Percentiles rank a stretch among this genome's conserved stretches.
Evolutionary conservation across 192 early-diverging fungal genomes (phyloP).

Genomic region (Podochytrium sp.): DNA sequence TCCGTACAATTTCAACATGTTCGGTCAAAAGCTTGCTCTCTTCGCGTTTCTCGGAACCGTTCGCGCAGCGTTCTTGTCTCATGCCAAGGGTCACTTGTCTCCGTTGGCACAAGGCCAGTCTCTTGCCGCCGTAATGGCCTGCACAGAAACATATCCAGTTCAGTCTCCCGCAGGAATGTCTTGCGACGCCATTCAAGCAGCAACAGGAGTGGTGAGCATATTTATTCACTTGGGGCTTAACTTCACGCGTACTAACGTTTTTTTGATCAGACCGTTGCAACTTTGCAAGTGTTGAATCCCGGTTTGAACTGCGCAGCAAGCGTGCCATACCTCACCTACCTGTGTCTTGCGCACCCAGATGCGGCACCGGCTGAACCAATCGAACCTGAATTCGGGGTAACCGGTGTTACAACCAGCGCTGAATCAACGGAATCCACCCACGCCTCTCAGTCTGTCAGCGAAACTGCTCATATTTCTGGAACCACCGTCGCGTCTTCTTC

Average conservation of each 20-base stretch:
- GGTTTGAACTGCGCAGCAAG: background rate
- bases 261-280: background rate
- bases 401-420: too few relatives aligned
- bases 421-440: too few relatives aligned
- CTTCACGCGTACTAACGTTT: background rate
- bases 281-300: background rate
- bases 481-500: background rate
- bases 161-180: background rate
- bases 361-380: background rate
- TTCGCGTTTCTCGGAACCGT: background rate
- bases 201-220: conserved; percentile 24
- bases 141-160: background rate
- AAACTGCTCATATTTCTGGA: too few relatives aligned
- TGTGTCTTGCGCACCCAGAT: background rate
- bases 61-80: background rate
- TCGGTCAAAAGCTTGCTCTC: background rate
- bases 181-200: background rate
- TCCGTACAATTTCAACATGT: background rate
- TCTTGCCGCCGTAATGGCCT: conserved; percentile 6
- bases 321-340: background rate
- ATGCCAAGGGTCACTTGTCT: background rate
- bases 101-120: background rate
- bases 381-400: background rate
- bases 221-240: background rate
- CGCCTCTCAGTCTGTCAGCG: too few relatives aligned